Conservation (phyloP, 2,329 filamentous ascomycete genomes). For the Colletotrichum filicis region DNA sequence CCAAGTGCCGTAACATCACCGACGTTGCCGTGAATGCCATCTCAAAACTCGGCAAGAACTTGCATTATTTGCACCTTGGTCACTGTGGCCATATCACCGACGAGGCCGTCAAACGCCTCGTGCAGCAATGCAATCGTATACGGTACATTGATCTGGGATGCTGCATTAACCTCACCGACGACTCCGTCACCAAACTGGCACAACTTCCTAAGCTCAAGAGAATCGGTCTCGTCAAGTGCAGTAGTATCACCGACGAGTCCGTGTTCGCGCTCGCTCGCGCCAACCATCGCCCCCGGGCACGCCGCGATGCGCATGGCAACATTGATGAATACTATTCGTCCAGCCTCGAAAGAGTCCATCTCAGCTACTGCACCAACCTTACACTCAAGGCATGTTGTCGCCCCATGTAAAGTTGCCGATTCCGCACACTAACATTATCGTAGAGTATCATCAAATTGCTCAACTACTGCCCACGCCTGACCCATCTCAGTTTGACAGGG, state of each 20-base stretch:
- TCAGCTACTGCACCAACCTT: constrained; percentile 92
- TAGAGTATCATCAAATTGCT: constrained; percentile 91
- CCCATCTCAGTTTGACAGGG: constrained; percentile 93
- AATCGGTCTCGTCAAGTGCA: constrained; percentile 95
- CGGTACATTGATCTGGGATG: constrained; percentile 98
- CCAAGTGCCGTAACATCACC: constrained; percentile 94
- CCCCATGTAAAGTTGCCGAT: not conserved
- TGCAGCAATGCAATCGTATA: constrained; percentile 89
- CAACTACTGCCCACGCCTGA: constrained; percentile 91
- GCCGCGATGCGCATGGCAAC: constrained; percentile 60
- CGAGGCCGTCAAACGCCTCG: constrained; percentile 83
- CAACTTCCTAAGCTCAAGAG: constrained; percentile 91
- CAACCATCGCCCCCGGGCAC: constrained; percentile 62
- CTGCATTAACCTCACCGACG: constrained; percentile 88
- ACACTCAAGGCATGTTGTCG: constrained; percentile 76
- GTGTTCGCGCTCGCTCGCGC: constrained; percentile 85
- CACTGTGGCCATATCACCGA: constrained; percentile 95
- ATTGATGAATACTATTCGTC: constrained; percentile 66
- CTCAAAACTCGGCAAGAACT: constrained; percentile 89
- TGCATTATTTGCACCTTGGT: constrained; percentile 96
- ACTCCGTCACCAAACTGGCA: constrained; percentile 85
- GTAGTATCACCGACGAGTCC: constrained; percentile 87
- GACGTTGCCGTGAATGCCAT: constrained; percentile 90
- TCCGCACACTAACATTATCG: constrained; percentile 7
- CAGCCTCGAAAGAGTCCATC: constrained; percentile 91